phyloP scores from a whole-genome alignment of 306 rosid genomes.

The Chamaecrista fasciculata region DNA sequence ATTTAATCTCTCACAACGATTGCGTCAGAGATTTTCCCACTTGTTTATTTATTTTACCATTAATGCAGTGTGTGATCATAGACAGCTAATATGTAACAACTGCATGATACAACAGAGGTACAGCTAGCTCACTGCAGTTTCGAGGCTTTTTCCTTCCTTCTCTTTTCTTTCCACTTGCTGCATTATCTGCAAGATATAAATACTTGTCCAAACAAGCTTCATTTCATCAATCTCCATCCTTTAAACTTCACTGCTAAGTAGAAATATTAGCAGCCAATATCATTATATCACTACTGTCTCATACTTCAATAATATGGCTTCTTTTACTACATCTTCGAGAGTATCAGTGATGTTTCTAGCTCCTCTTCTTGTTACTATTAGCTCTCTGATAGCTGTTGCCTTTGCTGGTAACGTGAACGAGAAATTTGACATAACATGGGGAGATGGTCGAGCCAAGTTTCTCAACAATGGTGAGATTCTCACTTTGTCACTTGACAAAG shows the following conservation, averaged over 20 bases:
- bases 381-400: slow-evolving; percentile 24
- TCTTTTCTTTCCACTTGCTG: too few relatives aligned
- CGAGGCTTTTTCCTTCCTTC: too few relatives aligned
- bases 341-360: too few relatives aligned
- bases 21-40: background rate
- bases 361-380: slow-evolving; percentile 11
- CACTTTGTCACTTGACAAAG: slow-evolving; percentile 50
- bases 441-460: slow-evolving; percentile 54
- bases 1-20: background rate
- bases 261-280: too few relatives aligned
- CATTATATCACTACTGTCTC: too few relatives aligned
- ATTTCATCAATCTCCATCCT: too few relatives aligned
- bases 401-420: slow-evolving; percentile 36
- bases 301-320: slow-evolving; percentile 45
- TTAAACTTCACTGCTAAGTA: too few relatives aligned
- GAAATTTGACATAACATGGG: slow-evolving; percentile 54
- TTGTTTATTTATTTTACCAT: background rate
- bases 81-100: background rate
- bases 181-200: too few relatives aligned
- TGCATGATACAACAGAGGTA: background rate
- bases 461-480: slow-evolving; percentile 48
- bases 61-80: background rate
- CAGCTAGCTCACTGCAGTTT: background rate
- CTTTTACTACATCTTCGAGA: background rate
- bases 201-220: too few relatives aligned